Evolutionary conservation across 768 basidiomycete species (phyloP), one percentile per base, ranked within the genome.

Genomic region (Phylloporus sp.): DNA sequence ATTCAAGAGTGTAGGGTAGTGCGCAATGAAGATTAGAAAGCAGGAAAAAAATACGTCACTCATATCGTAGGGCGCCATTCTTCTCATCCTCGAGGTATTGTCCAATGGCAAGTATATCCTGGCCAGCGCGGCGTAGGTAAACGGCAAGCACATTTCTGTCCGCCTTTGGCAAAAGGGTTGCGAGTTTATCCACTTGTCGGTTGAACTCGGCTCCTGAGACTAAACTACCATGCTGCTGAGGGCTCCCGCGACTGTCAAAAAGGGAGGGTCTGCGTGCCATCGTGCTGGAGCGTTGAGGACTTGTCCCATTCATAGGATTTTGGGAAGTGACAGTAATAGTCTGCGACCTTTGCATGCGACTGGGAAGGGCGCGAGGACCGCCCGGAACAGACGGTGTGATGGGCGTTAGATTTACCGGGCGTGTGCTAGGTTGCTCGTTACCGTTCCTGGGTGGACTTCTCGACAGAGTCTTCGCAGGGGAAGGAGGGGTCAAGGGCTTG

Each of bases 61-160:
- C 62, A 34, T 61, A 52, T 48, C 72, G 71, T 38, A 89, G 60
- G 37, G 70, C 74, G 26, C 86, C 86, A 57, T 82, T 86, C 69
- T 83, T 84, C 62, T 89, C 85, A 53, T 91, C 89, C 53, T 89
- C 88, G 10, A 91, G 70, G 62, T 88, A 91, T 60, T 87, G 84
- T 14, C 86, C 86, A 55, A 91, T 88, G n/a, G 89, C 89, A 34
- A 87, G 69, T 34, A 90, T 84, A 64, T 89, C 87, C 59, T 86
- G 80, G 18, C 89, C 89, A 9, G 86, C 72, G 9, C 84, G 75
- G 23, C 78, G 78, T 49, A 91, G 65, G 63, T 91, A 91, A 13
- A 80, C 77, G 31, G 81, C 82, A 8, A 91, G 74, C 2, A 88
- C 67, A 18, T 64, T 69, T 36, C 79, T 75, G 53, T 90, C 80